A percentile compares a stretch with the other conserved stretches of the same genome.
Conservation (phyloP, 2,329 filamentous ascomycete genomes). For the Claviceps sorghi region DNA sequence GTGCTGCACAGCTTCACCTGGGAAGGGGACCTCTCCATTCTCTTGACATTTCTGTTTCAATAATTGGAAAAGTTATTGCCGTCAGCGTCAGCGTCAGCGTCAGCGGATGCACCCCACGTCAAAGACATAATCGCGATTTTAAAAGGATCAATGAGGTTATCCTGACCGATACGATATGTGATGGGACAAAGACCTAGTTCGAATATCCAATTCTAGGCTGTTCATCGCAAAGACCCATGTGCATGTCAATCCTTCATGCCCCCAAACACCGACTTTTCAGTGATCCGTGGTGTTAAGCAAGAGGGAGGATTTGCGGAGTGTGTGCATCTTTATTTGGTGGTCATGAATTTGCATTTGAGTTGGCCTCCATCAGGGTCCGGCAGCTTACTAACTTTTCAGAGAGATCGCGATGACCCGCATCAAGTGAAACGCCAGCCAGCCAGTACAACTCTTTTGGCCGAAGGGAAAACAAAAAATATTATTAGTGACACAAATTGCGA, state of each 20-base stretch:
- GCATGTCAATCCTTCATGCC: background rate
- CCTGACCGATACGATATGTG: background rate
- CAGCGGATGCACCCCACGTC: background rate
- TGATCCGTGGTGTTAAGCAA: background rate
- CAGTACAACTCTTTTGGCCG: background rate
- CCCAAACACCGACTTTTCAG: background rate
- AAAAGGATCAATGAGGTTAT: background rate
- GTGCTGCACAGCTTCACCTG: background rate
- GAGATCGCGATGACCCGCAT: conserved; percentile 6
- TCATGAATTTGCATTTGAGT: background rate
- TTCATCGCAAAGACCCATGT: background rate
- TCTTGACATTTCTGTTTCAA: background rate
- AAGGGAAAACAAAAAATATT: background rate
- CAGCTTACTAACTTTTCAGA: conserved; percentile 1
- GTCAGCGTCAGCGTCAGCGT: background rate
- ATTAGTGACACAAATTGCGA: background rate
- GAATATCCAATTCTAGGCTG: background rate
- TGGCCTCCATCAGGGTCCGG: background rate
- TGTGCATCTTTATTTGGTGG: background rate
- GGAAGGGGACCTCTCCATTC: background rate
- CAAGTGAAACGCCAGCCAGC: background rate
- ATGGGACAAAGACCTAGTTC: background rate
- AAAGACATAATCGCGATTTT: background rate
- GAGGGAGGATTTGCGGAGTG: background rate
- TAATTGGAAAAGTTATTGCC: background rate